Percentiles rank a stretch among this genome's conserved stretches.
These are phyloP conservation scores for Boletus tomentosulus DNA, from an alignment of 768 basidiomycete genomes.

Conservation along the genomic window DNA sequence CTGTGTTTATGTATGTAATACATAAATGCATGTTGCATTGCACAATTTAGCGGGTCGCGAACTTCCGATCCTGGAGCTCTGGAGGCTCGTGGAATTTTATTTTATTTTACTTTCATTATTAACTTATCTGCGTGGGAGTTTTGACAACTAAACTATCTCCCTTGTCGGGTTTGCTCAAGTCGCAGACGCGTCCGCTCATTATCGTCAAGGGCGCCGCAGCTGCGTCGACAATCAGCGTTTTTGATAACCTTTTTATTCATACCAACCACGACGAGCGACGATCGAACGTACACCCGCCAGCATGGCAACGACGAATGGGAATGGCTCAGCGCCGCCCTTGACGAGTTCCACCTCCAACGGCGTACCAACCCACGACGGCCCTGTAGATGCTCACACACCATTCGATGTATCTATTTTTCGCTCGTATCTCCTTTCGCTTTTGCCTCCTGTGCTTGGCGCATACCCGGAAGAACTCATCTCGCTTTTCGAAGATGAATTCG, in stretches of 20 bases:
- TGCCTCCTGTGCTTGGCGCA: conserved; percentile 84
- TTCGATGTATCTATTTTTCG: conserved; percentile 73
- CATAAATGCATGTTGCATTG: too few relatives aligned
- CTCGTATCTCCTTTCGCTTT: conserved; percentile 62
- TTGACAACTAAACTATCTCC: conserved; percentile 4
- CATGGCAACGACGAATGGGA: conserved; percentile 24
- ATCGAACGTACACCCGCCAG: conserved; percentile 2
- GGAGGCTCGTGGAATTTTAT: too few relatives aligned
- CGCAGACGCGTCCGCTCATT: conserved; percentile 25
- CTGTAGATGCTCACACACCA: conserved; percentile 36
- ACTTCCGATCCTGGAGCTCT: too few relatives aligned
- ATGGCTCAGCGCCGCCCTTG: conserved; percentile 24
- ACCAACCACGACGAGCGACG: conserved; percentile 13
- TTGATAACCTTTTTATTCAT: background rate
- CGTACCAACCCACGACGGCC: conserved; percentile 22
- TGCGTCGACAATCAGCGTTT: conserved; percentile 4
- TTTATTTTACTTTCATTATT: background rate
- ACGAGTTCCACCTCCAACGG: conserved; percentile 30
- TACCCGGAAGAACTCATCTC: conserved; percentile 57
- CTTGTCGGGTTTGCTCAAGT: background rate
- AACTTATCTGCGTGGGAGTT: conserved; percentile 22
- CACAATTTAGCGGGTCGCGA: too few relatives aligned
- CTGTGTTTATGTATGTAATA: too few relatives aligned
- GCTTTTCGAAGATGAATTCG: conserved; percentile 69
- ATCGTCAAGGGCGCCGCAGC: conserved; percentile 17